These are phyloP conservation scores for Sclerotiophoma versabilis DNA, from an alignment of 2,329 filamentous ascomycete genomes.

Conservation along the genomic window DNA sequence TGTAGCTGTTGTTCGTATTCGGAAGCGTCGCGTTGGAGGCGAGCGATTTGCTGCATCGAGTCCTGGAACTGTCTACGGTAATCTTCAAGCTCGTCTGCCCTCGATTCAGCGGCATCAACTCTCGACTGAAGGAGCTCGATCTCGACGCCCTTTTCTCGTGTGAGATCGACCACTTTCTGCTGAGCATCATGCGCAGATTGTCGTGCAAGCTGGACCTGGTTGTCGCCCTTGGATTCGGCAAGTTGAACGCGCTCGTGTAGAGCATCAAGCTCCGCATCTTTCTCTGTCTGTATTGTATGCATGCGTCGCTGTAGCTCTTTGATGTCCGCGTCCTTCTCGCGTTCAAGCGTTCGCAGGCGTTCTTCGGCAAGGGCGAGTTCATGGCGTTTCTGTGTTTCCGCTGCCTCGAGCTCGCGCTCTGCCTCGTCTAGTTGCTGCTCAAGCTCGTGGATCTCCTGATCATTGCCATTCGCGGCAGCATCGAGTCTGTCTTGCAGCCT, in stretches of 20 bases:
- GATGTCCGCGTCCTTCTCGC: slow-evolving; percentile 48
- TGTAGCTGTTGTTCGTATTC: slow-evolving; percentile 44
- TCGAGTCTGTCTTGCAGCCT: slow-evolving; percentile 52
- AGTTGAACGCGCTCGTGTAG: slow-evolving; percentile 50
- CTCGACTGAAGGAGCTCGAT: slow-evolving; percentile 46
- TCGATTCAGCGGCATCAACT: slow-evolving; percentile 45
- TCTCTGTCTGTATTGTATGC: slow-evolving; percentile 40
- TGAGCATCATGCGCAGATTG: slow-evolving; percentile 50
- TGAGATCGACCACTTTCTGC: slow-evolving; percentile 47
- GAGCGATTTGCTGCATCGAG: slow-evolving; percentile 43
- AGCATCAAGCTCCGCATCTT: slow-evolving; percentile 51
- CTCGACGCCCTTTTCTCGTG: slow-evolving; percentile 49
- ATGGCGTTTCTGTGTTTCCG: slow-evolving; percentile 38
- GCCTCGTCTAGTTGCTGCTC: slow-evolving; percentile 49
- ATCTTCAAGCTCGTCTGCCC: slow-evolving; percentile 47
- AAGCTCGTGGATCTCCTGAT: slow-evolving; percentile 60
- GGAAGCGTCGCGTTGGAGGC: slow-evolving; percentile 37
- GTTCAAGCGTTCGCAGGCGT: slow-evolving; percentile 39
- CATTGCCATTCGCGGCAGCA: slow-evolving; percentile 47
- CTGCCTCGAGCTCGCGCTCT: slow-evolving; percentile 37
- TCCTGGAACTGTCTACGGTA: slow-evolving; percentile 46
- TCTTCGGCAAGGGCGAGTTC: slow-evolving; percentile 42
- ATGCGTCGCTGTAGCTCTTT: slow-evolving; percentile 46
- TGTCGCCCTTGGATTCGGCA: slow-evolving; percentile 51
- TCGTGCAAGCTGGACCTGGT: slow-evolving; percentile 50